These are phyloP conservation scores for Neonectria faginata DNA, from an alignment of 2,329 filamentous ascomycete species.

Conservation along the genomic window DNA sequence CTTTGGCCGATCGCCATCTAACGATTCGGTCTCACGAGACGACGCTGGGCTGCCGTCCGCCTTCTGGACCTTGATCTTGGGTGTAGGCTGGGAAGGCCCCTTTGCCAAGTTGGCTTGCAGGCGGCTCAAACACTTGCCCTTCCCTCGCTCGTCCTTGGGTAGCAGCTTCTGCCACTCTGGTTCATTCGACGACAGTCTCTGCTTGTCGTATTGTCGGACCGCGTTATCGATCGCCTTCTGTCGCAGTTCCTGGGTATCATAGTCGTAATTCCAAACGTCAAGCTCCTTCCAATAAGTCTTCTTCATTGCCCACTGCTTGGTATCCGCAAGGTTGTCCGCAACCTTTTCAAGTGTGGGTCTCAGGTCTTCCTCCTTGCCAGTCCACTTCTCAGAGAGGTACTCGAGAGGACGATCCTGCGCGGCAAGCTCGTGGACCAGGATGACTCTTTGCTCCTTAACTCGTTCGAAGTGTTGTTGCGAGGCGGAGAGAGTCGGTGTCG, in stretches of 20 bases:
- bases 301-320: constrained; percentile 66
- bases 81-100: constrained; percentile 58
- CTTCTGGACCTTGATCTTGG: constrained; percentile 64
- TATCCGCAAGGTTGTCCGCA: constrained; percentile 61
- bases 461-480: constrained; percentile 65
- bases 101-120: constrained; percentile 70
- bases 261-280: constrained; percentile 72
- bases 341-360: constrained; percentile 67
- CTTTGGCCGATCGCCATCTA: constrained; percentile 47
- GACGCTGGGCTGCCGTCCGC: constrained; percentile 59
- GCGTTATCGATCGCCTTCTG: constrained; percentile 72
- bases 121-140: constrained; percentile 70
- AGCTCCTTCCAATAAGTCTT: constrained; percentile 72
- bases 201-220: constrained; percentile 69
- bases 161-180: constrained; percentile 72
- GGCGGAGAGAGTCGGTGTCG: constrained; percentile 61
- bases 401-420: constrained; percentile 63
- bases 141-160: constrained; percentile 66
- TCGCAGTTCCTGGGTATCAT: constrained; percentile 64
- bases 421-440: constrained; percentile 72
- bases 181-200: constrained; percentile 66
- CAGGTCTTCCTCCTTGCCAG: constrained; percentile 66
- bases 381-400: constrained; percentile 63
- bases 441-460: constrained; percentile 64
- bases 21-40: constrained; percentile 52